These are phyloP conservation scores for Diaporthe batatas DNA, from an alignment of 2,329 filamentous ascomycete species.

Conservation along the genomic window DNA sequence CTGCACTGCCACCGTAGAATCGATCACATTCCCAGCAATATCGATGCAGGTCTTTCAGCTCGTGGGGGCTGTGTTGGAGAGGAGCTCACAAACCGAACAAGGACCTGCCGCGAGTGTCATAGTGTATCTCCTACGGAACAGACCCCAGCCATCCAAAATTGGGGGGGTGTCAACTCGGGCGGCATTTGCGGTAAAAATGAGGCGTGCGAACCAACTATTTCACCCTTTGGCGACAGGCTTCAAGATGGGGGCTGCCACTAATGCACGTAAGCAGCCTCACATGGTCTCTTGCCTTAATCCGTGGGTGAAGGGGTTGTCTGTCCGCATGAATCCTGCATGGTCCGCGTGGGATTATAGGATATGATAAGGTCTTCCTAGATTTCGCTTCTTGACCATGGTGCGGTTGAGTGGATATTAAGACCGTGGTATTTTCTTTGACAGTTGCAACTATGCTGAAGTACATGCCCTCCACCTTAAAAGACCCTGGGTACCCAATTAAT, in stretches of 20 bases:
- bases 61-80: not conserved
- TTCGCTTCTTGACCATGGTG: too few relatives aligned
- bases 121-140: not conserved
- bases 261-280: slow-evolving; percentile 27
- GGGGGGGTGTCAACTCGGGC: not conserved
- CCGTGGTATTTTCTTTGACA: too few relatives aligned
- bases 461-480: not conserved
- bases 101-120: not conserved
- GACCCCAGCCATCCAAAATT: not conserved
- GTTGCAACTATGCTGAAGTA: not conserved
- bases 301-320: not conserved
- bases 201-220: slow-evolving; percentile 12
- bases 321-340: slow-evolving; percentile 5
- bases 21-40: not conserved
- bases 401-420: not conserved
- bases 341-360: not conserved
- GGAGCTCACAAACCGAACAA: not conserved
- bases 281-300: not conserved
- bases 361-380: not conserved
- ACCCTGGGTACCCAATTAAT: too few relatives aligned
- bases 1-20: slow-evolving; percentile 13
- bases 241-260: slow-evolving; percentile 5
- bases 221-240: not conserved
- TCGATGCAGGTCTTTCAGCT: slow-evolving; percentile 13
- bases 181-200: slow-evolving; percentile 2